Evolutionary conservation across 345 rosid species (phyloP), one percentile per base, ranked within the genome.

Genomic region (Physaria fendleri): DNA sequence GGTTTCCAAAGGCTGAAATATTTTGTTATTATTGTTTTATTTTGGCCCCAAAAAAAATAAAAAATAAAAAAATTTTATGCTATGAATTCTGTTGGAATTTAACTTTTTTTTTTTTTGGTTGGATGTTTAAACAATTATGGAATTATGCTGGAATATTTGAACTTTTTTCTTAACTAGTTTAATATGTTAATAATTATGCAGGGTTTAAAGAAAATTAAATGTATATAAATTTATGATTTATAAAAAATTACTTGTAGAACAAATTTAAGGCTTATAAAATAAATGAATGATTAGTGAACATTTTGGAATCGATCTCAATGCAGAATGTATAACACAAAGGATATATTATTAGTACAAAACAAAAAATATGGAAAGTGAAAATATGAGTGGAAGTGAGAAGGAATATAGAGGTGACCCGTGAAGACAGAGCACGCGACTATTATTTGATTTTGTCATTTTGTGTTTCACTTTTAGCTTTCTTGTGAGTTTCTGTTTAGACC

Each of bases 321-420:
- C n/a, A n/a, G n/a, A n/a, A n/a, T n/a, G n/a, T 10, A 13, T 32
- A 32, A 32, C 13, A 32, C 6, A 41, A 14, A 28, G 7, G 15
- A 40, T n/a, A 41, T 13, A 39, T 1, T 27, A n/a, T 8, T 38
- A 1, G 30, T 33, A 34, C 3, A 21, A 32, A 4, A n/a, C n/a
- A 32, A 43, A 32, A 30, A 32, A 10, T 10, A 5, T 0, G 2
- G 8, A 23, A 24, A 30, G 3, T 12, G 3, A 58, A 27, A 67
- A 22, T 17, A n/a, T 58, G 56, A 56, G 35, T 55, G 56, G 15
- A 38, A 27, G 70, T 58, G 52, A 49, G 53, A 63, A 35, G 17
- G 17, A 42, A 25, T 37, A 60, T 63, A 47, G 64, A 44, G 62
- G 66, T 45, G 68, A 61, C 64, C 74, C 74, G 74, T 69, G 74